These are phyloP conservation scores for Mycena latifolia DNA, from an alignment of 768 basidiomycete species.

Conservation along the genomic window DNA sequence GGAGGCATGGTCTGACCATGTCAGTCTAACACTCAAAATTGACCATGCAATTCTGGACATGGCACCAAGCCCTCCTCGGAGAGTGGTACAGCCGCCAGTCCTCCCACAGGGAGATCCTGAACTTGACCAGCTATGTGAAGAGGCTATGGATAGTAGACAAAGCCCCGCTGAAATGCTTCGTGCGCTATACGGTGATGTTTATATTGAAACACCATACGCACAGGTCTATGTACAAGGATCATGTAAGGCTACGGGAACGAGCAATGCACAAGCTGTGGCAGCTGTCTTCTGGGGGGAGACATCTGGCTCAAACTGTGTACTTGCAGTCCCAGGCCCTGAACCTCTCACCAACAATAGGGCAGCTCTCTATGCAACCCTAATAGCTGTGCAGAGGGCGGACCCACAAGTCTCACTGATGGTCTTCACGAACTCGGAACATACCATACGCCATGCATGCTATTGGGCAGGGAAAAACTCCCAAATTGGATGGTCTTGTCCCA, in stretches of 20 bases:
- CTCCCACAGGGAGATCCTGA: slow-evolving; percentile 1
- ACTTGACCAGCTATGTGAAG: slow-evolving; percentile 4
- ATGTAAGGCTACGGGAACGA: not conserved
- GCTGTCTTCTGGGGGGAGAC: slow-evolving; percentile 12
- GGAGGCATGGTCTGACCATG: slow-evolving; percentile 22
- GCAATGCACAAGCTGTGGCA: not conserved
- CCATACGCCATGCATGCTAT: slow-evolving; percentile 5
- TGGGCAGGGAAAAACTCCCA: slow-evolving; percentile 15
- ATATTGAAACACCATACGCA: not conserved
- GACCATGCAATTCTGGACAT: not conserved
- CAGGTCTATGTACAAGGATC: slow-evolving; percentile 4
- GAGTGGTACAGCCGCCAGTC: not conserved
- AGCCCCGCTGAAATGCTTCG: slow-evolving; percentile 7
- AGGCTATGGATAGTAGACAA: slow-evolving; percentile 2
- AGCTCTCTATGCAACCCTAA: not conserved
- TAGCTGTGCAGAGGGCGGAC: not conserved
- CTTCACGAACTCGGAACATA: not conserved
- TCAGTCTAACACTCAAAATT: slow-evolving; percentile 4
- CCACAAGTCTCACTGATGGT: not conserved
- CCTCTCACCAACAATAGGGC: slow-evolving; percentile 1
- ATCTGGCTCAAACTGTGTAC: not conserved
- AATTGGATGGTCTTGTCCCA: slow-evolving; percentile 5
- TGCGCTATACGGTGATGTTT: not conserved
- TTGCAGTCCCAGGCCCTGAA: not conserved
- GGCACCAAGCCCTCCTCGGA: too few species aligned